phyloP scores from a whole-genome alignment of 805 yeast genomes.

The Vanderwaltozyma verrucispora region DNA sequence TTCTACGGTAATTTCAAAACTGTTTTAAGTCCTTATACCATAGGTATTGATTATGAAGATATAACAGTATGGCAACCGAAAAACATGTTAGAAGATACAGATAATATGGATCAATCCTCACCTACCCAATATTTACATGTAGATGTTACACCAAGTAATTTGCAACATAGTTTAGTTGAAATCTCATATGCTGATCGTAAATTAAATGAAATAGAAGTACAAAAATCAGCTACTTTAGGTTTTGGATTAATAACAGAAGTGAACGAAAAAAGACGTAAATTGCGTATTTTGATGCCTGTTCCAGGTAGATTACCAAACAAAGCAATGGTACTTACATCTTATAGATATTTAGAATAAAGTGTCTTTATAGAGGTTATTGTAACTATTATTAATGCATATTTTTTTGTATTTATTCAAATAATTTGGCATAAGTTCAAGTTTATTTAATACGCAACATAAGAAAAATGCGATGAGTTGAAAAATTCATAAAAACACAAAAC shows the following conservation, averaged over 20 bases:
- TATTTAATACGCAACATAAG: no score
- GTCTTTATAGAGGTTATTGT: no score
- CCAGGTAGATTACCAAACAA: slow-evolving; percentile 78
- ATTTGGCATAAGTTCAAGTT: no score
- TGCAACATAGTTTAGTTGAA: slow-evolving; percentile 74
- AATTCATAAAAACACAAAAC: no score
- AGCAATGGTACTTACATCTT: slow-evolving; percentile 63
- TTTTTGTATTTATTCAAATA: no score
- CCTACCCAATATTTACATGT: slow-evolving; percentile 24
- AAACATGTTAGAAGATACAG: slow-evolving; percentile 20
- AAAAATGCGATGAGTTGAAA: no score
- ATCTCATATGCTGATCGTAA: slow-evolving; percentile 40
- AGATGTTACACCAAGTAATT: slow-evolving; percentile 40
- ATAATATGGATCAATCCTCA: slow-evolving; percentile 4
- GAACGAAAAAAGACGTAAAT: slow-evolving; percentile 61
- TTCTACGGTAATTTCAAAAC: slow-evolving; percentile 69
- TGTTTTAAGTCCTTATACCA: slow-evolving; percentile 75
- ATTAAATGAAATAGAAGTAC: slow-evolving; percentile 38
- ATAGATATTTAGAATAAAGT: slow-evolving; percentile 66
- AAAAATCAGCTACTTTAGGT: slow-evolving; percentile 58
- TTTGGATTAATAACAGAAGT: slow-evolving; percentile 60
- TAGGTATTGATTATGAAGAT: slow-evolving; percentile 57
- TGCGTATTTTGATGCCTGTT: slow-evolving; percentile 72
- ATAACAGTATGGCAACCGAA: slow-evolving; percentile 53
- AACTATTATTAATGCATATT: no score